phyloP scores from a whole-genome alignment of 139 green algal species.

The Desmodesmus armatus region DNA sequence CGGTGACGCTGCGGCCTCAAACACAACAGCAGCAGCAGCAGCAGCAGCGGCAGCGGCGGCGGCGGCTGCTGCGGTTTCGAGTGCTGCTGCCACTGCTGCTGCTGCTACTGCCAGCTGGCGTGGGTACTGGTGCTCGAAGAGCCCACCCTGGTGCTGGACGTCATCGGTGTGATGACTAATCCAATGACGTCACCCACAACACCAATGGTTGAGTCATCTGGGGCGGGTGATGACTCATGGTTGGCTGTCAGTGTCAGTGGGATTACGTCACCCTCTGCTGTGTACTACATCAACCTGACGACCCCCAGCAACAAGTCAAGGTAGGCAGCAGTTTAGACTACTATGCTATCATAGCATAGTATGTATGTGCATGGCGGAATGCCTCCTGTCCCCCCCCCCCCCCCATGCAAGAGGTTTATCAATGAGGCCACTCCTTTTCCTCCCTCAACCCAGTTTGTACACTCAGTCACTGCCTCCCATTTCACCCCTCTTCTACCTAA shows the following conservation, averaged over 20 bases:
- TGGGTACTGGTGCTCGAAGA: conserved; percentile 25
- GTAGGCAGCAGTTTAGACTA: not conserved
- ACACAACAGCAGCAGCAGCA: not conserved
- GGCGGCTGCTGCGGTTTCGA: not conserved
- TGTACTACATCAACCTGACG: not conserved
- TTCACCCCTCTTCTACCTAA: not conserved
- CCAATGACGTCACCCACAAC: no score
- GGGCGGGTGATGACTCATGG: conserved; percentile 25
- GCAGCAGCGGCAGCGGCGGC: not conserved
- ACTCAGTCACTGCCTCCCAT: not conserved
- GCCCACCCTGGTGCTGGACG: conserved; percentile 13
- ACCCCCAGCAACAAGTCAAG: conserved; percentile 29
- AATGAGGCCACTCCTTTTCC: not conserved
- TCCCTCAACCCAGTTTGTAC: not conserved
- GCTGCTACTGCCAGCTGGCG: not conserved
- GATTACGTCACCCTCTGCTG: not conserved
- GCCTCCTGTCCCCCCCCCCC: not conserved
- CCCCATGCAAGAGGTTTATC: not conserved
- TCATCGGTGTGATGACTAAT: no score
- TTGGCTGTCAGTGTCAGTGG: conserved; percentile 20
- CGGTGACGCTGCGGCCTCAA: not conserved
- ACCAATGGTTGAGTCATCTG: no score
- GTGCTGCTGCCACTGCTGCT: not conserved
- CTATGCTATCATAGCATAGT: not conserved
- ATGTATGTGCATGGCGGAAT: not conserved